Percentiles rank a stretch among this genome's conserved stretches.
Conservation (phyloP, 2,329 filamentous ascomycete species). For the Fusarium dlaminii region DNA sequence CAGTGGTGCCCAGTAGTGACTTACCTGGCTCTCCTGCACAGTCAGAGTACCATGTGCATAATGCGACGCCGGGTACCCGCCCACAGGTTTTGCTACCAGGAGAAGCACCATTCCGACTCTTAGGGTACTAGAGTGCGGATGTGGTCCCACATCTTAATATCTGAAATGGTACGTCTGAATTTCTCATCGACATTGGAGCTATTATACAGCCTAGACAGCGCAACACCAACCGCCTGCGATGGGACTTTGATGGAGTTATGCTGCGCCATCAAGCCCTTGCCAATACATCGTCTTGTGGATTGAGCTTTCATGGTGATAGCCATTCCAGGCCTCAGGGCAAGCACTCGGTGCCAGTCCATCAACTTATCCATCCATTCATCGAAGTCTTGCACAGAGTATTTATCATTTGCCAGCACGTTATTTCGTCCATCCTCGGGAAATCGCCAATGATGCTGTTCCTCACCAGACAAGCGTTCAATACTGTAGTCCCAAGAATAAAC, state of each 20-base stretch:
- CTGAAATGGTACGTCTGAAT: slow-evolving; percentile 14
- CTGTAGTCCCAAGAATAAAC: not conserved
- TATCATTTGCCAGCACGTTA: slow-evolving; percentile 9
- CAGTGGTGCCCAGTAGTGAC: not conserved
- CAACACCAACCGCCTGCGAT: slow-evolving; percentile 10
- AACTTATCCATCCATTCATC: slow-evolving; percentile 10
- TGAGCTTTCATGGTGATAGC: slow-evolving; percentile 19
- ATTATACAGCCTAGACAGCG: not conserved
- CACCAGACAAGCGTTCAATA: slow-evolving; percentile 5
- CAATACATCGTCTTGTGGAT: slow-evolving; percentile 34
- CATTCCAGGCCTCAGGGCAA: slow-evolving; percentile 5
- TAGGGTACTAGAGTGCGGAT: not conserved
- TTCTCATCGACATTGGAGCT: slow-evolving; percentile 14
- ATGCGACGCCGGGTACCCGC: slow-evolving; percentile 14
- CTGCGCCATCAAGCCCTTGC: slow-evolving; percentile 38
- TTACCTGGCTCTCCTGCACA: not conserved
- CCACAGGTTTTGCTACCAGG: slow-evolving; percentile 8
- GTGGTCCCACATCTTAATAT: slow-evolving; percentile 23
- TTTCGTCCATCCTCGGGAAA: slow-evolving; percentile 4
- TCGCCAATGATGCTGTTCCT: not conserved
- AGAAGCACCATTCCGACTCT: slow-evolving; percentile 25
- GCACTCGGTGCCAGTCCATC: slow-evolving; percentile 17
- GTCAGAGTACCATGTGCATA: not conserved
- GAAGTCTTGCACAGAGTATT: slow-evolving; percentile 7
- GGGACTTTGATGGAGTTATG: slow-evolving; percentile 10